These are phyloP conservation scores for Chaetothyriales sp. DNA, from an alignment of 2,329 filamentous ascomycete species.

Conservation along the genomic window DNA sequence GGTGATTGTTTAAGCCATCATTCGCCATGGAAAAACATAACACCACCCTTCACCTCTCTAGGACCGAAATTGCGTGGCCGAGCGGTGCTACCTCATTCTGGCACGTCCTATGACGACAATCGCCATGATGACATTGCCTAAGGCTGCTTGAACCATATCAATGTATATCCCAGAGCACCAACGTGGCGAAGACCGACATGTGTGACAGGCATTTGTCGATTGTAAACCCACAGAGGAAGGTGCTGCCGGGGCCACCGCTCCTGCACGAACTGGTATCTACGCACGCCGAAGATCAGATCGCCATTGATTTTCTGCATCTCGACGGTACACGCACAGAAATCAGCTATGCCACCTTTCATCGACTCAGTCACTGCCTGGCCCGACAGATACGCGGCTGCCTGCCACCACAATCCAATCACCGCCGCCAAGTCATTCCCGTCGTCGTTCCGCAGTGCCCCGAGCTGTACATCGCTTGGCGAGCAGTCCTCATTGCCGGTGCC, in stretches of 20 bases:
- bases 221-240: constrained; percentile 40
- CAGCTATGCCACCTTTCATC: constrained; percentile 40
- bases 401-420: constrained; percentile 8
- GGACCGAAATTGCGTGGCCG: background rate
- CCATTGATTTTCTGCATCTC: constrained; percentile 48
- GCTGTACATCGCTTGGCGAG: constrained; percentile 64
- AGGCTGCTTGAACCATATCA: background rate
- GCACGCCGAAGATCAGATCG: constrained; percentile 27
- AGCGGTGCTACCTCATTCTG: background rate
- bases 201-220: constrained; percentile 31
- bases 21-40: background rate
- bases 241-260: constrained; percentile 39
- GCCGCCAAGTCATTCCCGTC: constrained; percentile 49
- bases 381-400: constrained; percentile 7
- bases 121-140: background rate
- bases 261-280: constrained; percentile 49
- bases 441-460: constrained; percentile 61
- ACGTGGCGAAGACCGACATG: background rate
- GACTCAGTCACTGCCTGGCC: constrained; percentile 27
- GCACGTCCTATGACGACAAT: background rate
- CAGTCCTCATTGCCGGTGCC: constrained; percentile 63
- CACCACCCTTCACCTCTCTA: background rate
- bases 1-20: background rate
- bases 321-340: constrained; percentile 34
- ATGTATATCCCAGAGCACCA: background rate